Conservation (phyloP, 2,329 filamentous ascomycete genomes). For the Acephala macrosclerotiorum region DNA sequence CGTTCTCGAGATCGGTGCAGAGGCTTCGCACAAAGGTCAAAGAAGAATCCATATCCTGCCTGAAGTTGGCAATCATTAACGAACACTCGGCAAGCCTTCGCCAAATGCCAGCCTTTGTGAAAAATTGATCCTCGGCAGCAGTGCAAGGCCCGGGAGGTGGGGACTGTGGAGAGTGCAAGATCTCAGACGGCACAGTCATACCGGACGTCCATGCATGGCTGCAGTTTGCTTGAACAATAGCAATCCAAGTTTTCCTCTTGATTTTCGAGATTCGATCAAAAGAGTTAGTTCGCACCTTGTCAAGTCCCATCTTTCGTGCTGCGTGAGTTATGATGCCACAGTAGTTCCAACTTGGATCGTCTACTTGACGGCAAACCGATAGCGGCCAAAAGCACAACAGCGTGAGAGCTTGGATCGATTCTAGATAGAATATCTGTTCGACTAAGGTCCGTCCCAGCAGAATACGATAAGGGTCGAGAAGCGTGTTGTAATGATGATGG, state of each 20-base stretch:
- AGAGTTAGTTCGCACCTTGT: background rate
- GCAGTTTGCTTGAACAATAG: background rate
- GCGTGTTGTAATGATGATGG: slow-evolving; percentile 4
- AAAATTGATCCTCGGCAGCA: background rate
- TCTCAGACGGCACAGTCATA: background rate
- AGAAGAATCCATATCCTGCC: slow-evolving; percentile 9
- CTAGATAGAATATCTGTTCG: slow-evolving; percentile 12
- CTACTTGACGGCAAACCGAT: slow-evolving; percentile 19
- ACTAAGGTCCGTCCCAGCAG: slow-evolving; percentile 21
- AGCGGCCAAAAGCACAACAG: slow-evolving; percentile 41
- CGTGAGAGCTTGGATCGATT: slow-evolving; percentile 30
- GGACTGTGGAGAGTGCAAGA: background rate
- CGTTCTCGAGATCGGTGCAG: slow-evolving; percentile 21
- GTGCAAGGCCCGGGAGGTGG: background rate
- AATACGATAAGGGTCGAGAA: slow-evolving; percentile 20
- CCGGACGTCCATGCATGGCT: background rate
- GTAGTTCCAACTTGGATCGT: slow-evolving; percentile 31
- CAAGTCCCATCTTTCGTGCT: slow-evolving; percentile 21
- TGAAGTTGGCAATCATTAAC: slow-evolving; percentile 4
- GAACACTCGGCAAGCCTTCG: background rate
- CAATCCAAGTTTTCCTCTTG: background rate
- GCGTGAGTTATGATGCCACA: slow-evolving; percentile 28
- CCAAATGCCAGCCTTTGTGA: background rate
- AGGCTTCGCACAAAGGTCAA: slow-evolving; percentile 19
- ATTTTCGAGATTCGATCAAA: background rate